These are phyloP conservation scores for Russula abietina DNA, from an alignment of 768 basidiomycete species.

Conservation along the genomic window DNA sequence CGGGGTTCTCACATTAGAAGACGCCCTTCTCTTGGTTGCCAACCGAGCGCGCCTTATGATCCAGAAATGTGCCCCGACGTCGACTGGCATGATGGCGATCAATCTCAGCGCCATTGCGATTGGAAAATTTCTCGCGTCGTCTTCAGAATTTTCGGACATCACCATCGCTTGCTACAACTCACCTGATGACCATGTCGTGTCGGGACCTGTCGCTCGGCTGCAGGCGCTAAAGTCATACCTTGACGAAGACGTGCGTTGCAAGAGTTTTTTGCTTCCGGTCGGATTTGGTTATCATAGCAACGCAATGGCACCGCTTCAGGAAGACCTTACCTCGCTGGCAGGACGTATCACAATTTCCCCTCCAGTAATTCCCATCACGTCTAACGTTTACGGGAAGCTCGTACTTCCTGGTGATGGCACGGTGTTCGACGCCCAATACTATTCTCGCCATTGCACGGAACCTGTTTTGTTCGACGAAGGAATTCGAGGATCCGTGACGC, in stretches of 20 bases:
- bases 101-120: constrained; percentile 35
- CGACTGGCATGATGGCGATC: constrained; percentile 60
- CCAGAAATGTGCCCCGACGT: constrained; percentile 38
- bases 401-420: constrained; percentile 46
- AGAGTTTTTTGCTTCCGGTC: constrained; percentile 42
- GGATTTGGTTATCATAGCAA: constrained; percentile 62
- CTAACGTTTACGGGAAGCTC: constrained; percentile 51
- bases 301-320: constrained; percentile 54
- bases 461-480: constrained; percentile 54
- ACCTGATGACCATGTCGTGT: constrained; percentile 49
- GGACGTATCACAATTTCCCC: constrained; percentile 35
- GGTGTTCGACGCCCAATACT: constrained; percentile 47
- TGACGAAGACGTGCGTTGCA: constrained; percentile 34
- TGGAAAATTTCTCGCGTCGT: constrained; percentile 33
- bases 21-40: constrained; percentile 53
- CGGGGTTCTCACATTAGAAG: constrained; percentile 49
- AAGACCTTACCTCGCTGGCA: constrained; percentile 42
- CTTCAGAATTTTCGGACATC: constrained; percentile 34
- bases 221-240: constrained; percentile 38
- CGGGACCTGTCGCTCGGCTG: constrained; percentile 47
- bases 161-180: constrained; percentile 59
- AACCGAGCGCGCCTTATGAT: constrained; percentile 53
- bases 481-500: constrained; percentile 37
- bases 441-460: constrained; percentile 51
- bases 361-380: constrained; percentile 56